Percentiles rank a stretch among this genome's conserved stretches.
Evolutionary conservation across 2,329 filamentous ascomycete genomes (phyloP).

Genomic region (Cercospora beticola): DNA sequence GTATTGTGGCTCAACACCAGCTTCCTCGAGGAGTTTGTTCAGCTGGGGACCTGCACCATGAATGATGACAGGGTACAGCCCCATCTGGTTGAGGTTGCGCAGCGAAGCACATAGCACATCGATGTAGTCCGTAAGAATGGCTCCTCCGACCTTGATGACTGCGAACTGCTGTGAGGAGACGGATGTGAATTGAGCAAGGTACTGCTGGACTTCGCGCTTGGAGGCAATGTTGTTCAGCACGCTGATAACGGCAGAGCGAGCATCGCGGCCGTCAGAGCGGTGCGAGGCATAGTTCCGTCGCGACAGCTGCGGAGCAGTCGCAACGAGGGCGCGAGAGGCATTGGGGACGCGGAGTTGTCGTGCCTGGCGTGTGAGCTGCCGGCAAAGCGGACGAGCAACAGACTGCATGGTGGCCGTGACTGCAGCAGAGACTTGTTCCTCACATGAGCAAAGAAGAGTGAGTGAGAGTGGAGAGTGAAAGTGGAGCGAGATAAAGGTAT

Average conservation of each 20-base stretch:
- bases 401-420: constrained; percentile 17
- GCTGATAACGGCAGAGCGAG: constrained; percentile 80
- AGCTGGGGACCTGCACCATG: constrained; percentile 94
- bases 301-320: constrained; percentile 3
- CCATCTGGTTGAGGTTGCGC: constrained; percentile 90
- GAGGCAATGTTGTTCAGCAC: constrained; percentile 93
- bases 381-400: constrained; percentile 20
- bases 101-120: constrained; percentile 87
- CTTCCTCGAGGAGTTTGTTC: constrained; percentile 84
- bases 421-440: constrained; percentile 3
- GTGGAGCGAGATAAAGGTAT: background rate
- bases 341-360: constrained; percentile 9
- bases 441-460: constrained; percentile 7
- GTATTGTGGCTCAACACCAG: constrained; percentile 91
- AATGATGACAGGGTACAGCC: constrained; percentile 90
- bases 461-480: background rate
- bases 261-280: constrained; percentile 55
- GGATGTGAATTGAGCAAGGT: constrained; percentile 94
- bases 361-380: constrained; percentile 21
- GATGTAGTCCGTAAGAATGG: constrained; percentile 90
- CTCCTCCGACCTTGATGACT: constrained; percentile 96
- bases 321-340: constrained; percentile 17
- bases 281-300: constrained; percentile 25
- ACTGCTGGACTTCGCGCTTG: constrained; percentile 94
- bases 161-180: constrained; percentile 96